Evolutionary conservation across 164 flowering plant genomes (phyloP).

Genomic region (Annona cherimola): DNA sequence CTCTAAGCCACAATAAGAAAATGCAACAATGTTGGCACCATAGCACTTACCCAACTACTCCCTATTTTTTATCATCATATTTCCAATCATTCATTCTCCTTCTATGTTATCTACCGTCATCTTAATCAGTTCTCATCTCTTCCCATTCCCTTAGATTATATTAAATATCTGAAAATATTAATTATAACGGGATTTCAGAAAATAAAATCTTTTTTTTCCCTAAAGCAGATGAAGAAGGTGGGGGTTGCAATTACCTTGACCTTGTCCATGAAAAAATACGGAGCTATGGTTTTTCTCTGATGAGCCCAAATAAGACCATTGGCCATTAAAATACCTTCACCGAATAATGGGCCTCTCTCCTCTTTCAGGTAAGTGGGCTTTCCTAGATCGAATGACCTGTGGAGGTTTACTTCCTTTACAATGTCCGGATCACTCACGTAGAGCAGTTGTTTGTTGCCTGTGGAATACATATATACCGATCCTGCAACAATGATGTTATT

Average conservation of each 20-base stretch:
- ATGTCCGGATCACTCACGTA: slow-evolving; percentile 23
- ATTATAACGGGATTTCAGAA: neutral
- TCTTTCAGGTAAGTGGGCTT: slow-evolving; percentile 30
- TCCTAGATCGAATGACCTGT: slow-evolving; percentile 31
- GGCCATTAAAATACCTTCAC: slow-evolving; percentile 36
- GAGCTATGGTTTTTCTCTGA: slow-evolving; percentile 47
- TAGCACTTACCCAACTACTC: too few relatives aligned
- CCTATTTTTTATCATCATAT: too few relatives aligned
- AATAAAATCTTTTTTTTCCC: too few relatives aligned
- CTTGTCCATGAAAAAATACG: slow-evolving; percentile 33
- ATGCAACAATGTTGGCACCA: too few relatives aligned
- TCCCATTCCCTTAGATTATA: too few relatives aligned
- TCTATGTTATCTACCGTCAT: too few relatives aligned
- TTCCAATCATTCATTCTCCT: too few relatives aligned
- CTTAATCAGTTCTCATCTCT: too few relatives aligned
- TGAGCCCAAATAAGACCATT: slow-evolving; percentile 43
- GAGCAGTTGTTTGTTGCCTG: slow-evolving; percentile 25
- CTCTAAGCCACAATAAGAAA: too few relatives aligned
- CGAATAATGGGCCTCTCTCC: slow-evolving; percentile 28
- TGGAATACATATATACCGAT: slow-evolving; percentile 26
- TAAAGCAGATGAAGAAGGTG: neutral
- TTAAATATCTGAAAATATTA: too few relatives aligned
- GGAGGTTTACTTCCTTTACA: slow-evolving; percentile 33
- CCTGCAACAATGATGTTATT: slow-evolving; percentile 12
- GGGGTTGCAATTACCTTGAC: slow-evolving; percentile 30